Evolutionary conservation across 208 protist genomes (phyloP).

Genomic region (Ichthyophonus hoferi): DNA sequence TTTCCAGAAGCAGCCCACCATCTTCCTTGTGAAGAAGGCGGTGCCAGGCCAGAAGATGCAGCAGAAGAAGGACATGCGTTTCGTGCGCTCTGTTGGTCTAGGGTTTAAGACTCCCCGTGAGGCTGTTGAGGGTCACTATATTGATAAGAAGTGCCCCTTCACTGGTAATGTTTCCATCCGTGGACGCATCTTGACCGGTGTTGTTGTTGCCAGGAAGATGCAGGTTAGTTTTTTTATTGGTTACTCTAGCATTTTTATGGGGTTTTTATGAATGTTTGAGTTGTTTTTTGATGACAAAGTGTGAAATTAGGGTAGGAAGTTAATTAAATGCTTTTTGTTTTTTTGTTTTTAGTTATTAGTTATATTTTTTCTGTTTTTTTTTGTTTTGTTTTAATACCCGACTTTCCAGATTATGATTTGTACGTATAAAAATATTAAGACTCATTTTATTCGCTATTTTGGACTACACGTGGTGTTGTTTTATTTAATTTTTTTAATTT

Average conservation of each 20-base stretch:
- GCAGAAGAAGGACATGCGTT: slow-evolving; percentile 73
- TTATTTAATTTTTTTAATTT: too few relatives aligned
- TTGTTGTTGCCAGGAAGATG: slow-evolving; percentile 67
- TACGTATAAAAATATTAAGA: too few relatives aligned
- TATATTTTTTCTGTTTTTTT: not conserved
- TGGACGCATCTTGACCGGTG: slow-evolving; percentile 94
- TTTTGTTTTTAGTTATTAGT: too few relatives aligned
- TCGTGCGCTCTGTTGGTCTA: slow-evolving; percentile 91
- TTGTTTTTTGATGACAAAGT: not conserved
- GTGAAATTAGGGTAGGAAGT: too few relatives aligned
- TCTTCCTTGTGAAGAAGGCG: slow-evolving; percentile 21
- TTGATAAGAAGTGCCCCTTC: slow-evolving; percentile 99
- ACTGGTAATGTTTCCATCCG: slow-evolving; percentile 98
- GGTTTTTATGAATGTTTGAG: not conserved
- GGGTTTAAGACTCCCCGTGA: slow-evolving; percentile 96
- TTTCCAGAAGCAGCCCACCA: slow-evolving; percentile 39
- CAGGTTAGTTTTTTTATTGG: slow-evolving; percentile 16
- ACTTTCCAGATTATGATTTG: too few relatives aligned
- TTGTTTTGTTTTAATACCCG: too few relatives aligned
- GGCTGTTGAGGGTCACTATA: slow-evolving; percentile 95
- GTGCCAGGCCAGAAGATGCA: slow-evolving; percentile 54
- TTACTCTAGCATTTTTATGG: not conserved
- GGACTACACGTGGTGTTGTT: too few relatives aligned
- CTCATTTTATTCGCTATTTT: too few relatives aligned
- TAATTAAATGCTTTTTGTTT: not conserved